Conservation (phyloP, 2,329 filamentous ascomycete genomes). For the Westerdykella sp. region DNA sequence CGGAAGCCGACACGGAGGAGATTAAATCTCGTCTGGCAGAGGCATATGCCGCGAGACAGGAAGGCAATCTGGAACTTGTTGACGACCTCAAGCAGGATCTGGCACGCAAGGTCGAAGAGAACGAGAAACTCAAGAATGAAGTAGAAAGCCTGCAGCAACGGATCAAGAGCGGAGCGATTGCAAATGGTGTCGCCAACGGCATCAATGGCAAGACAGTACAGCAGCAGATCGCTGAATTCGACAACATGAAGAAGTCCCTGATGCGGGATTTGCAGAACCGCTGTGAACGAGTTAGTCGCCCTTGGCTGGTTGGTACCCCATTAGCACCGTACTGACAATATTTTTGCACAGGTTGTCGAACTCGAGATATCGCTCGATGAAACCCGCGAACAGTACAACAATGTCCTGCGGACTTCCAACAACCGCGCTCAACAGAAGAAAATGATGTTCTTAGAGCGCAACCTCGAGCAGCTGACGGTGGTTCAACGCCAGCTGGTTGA, state of each 20-base stretch:
- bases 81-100: conserved; percentile 74
- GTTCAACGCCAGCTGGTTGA: conserved; percentile 97
- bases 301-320: conserved; percentile 5
- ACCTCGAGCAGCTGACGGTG: conserved; percentile 93
- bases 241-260: conserved; percentile 98
- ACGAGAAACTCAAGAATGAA: conserved; percentile 70
- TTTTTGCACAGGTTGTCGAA: conserved; percentile 62
- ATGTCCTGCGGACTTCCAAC: conserved; percentile 91
- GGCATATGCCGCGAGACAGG: conserved; percentile 68
- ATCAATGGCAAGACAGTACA: conserved; percentile 83
- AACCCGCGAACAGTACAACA: conserved; percentile 98
- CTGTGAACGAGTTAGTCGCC: conserved; percentile 67
- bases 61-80: conserved; percentile 64
- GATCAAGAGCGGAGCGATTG: conserved; percentile 57
- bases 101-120: conserved; percentile 71
- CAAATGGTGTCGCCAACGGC: conserved; percentile 55
- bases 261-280: conserved; percentile 99
- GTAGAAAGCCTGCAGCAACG: conserved; percentile 74
- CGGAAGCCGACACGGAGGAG: conserved; percentile 73
- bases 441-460: conserved; percentile 98
- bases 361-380: conserved; percentile 96
- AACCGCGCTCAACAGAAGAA: conserved; percentile 99
- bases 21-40: conserved; percentile 74
- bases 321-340: conserved; percentile 4
- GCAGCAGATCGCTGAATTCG: conserved; percentile 97